Conservation (phyloP, 768 basidiomycete species). For the Mycena indigotica region DNA sequence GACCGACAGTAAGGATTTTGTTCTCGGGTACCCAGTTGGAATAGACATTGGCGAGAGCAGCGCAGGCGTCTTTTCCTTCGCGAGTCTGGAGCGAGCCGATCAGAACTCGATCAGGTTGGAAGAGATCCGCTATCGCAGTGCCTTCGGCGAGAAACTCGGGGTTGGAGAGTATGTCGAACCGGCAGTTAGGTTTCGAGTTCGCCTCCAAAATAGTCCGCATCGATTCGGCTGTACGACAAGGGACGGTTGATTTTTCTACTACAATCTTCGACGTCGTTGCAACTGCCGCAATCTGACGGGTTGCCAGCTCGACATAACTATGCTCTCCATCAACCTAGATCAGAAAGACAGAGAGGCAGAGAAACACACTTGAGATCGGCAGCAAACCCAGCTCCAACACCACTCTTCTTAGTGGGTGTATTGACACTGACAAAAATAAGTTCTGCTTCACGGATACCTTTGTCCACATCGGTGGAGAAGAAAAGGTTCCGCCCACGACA, state of each 20-base stretch:
- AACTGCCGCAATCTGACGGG: conserved; percentile 91
- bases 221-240: conserved; percentile 96
- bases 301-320: conserved; percentile 97
- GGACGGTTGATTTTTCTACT: conserved; percentile 98
- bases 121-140: conserved; percentile 89
- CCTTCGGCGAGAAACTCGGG: conserved; percentile 99
- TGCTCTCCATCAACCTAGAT: conserved; percentile 5
- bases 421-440: conserved; percentile 99
- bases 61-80: conserved; percentile 82
- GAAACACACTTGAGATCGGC: conserved; percentile 88
- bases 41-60: conserved; percentile 78
- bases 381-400: conserved; percentile 96
- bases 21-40: conserved; percentile 92
- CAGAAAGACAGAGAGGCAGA: conserved; percentile 10
- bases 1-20: conserved; percentile 87
- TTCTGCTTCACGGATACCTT: conserved; percentile 91
- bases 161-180: conserved; percentile 98
- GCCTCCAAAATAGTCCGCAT: conserved; percentile 99
- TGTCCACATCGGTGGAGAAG: conserved; percentile 94
- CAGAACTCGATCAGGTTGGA: conserved; percentile 90
- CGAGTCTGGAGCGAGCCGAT: conserved; percentile 93
- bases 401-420: conserved; percentile 97
- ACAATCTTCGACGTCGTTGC: conserved; percentile 94
- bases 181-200: conserved; percentile 89
- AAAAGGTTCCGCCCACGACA: conserved; percentile 94